Base-by-base conservation (phyloP, 306 rosid genomes). In the Casuarina glauca region DNA sequence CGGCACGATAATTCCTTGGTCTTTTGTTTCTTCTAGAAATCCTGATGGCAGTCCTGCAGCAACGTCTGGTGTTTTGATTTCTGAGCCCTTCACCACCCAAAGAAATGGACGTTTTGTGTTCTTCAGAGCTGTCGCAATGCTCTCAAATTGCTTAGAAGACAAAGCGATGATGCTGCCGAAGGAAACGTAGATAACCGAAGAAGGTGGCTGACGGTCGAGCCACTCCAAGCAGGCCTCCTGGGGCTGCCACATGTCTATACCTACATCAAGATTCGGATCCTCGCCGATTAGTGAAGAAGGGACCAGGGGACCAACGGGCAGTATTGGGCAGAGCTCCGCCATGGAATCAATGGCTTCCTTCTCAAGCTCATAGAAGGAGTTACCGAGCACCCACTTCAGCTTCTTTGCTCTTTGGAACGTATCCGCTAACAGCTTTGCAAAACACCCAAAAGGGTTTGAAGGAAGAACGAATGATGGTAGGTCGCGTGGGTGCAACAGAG, bases 391-490 rank as follows among this genome's bases (percentile, higher is more conserved):
- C 91, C 91, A 87, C 72, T 80, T 85, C 0, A 82, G 38, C 54
- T 85, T 87, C 78, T 84, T 75, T 79, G 78, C 62, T 78, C 80
- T 36, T 44, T 76, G 76, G 54, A 87, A 55, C 80, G 78, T 16
- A 0, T 85, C 74, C 0, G 53, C 0, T 3, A 87, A 2, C 0
- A 80, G 41, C 49, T 80, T 73, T 0, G 80, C 9, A 1, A 87
- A 0, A 42, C 43, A 43, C 72, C 74, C 80, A 1, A 20, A 43
- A 5, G 78, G 43, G 39, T 85, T 84, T 42, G 82, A 46, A 1
- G 91, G 91, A 54, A 80, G 91, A 63, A 85, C 43, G 73, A 85
- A 87, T 43, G 89, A 85, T 5, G 91, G 91, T 66, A 87, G 87
- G 42, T 87, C 91, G 45, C 70, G 80, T 11, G 72, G 68, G 39